Percentiles rank a stretch among this genome's conserved stretches.
phyloP scores from a whole-genome alignment of 805 yeast genomes.

The Candida multigemmis region DNA sequence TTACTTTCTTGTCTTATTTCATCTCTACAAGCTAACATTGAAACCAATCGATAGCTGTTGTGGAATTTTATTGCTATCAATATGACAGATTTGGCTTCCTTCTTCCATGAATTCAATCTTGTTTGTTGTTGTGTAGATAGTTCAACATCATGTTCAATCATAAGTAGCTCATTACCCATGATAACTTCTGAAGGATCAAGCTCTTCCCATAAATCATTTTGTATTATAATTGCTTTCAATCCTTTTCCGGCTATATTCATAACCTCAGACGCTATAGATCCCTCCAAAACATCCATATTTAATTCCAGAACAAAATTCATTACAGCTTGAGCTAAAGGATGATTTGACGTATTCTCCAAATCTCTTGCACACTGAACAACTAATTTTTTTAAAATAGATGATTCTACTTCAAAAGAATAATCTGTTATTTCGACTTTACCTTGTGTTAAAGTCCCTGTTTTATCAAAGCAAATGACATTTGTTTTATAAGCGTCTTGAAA shows the following conservation, averaged over 20 bases:
- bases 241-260: slow-evolving; percentile 57
- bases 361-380: slow-evolving; percentile 46
- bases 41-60: too few relatives aligned
- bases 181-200: slow-evolving; percentile 26
- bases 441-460: slow-evolving; percentile 71
- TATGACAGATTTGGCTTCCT: slow-evolving; percentile 55
- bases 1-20: slow-evolving; percentile 49
- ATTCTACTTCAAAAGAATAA: slow-evolving; percentile 18
- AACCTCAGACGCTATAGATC: slow-evolving; percentile 28
- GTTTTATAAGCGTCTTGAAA: slow-evolving; percentile 67
- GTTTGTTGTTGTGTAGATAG: slow-evolving; percentile 23
- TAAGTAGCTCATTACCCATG: slow-evolving; percentile 54
- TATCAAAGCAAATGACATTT: slow-evolving; percentile 64
- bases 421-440: slow-evolving; percentile 54
- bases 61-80: slow-evolving; percentile 39
- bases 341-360: slow-evolving; percentile 55
- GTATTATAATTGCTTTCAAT: slow-evolving; percentile 33
- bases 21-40: slow-evolving; percentile 54
- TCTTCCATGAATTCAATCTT: slow-evolving; percentile 45
- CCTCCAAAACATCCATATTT: too few relatives aligned
- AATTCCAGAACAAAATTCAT: slow-evolving; percentile 21
- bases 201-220: slow-evolving; percentile 19
- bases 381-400: slow-evolving; percentile 7
- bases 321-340: slow-evolving; percentile 60
- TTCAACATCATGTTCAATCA: slow-evolving; percentile 37